phyloP scores from a whole-genome alignment of 2,329 filamentous ascomycete genomes.

The Calycina marina region DNA sequence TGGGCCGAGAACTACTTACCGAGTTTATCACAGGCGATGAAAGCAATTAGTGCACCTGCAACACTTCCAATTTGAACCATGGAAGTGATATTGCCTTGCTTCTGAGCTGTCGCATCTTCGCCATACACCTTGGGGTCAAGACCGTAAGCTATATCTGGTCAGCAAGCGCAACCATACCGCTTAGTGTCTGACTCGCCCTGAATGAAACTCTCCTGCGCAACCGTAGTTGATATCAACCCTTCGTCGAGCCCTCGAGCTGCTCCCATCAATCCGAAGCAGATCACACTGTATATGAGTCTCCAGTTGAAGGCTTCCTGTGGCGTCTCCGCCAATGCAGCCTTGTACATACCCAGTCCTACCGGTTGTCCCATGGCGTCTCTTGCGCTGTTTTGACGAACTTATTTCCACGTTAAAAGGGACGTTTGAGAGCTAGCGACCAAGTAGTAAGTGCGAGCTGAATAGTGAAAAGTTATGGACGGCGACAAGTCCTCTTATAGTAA shows the following conservation, averaged over 20 bases:
- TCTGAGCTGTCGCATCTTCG: slow-evolving; percentile 47
- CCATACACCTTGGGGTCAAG: slow-evolving; percentile 37
- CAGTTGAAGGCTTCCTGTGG: slow-evolving; percentile 61
- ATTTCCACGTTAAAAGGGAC: no score
- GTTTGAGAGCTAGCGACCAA: no score
- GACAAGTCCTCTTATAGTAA: no score
- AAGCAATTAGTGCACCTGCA: slow-evolving; percentile 50
- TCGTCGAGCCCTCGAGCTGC: slow-evolving; percentile 64
- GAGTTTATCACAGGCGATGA: no score
- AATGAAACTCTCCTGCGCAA: slow-evolving; percentile 53
- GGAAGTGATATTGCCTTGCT: slow-evolving; percentile 62
- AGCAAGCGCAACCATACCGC: slow-evolving; percentile 44
- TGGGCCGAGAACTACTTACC: no score
- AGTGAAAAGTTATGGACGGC: no score
- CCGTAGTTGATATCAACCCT: slow-evolving; percentile 60
- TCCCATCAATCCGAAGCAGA: slow-evolving; percentile 62
- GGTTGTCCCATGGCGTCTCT: no score
- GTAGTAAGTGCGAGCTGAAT: no score
- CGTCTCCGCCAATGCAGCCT: slow-evolving; percentile 54
- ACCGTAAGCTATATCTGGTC: no score
- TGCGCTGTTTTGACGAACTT: no score
- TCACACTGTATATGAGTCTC: slow-evolving; percentile 58
- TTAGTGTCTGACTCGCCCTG: no score
- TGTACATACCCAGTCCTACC: no score
- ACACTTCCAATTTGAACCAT: slow-evolving; percentile 75